These are phyloP conservation scores for Cytospora leucostoma DNA, from an alignment of 2,329 filamentous ascomycete species.

Conservation along the genomic window DNA sequence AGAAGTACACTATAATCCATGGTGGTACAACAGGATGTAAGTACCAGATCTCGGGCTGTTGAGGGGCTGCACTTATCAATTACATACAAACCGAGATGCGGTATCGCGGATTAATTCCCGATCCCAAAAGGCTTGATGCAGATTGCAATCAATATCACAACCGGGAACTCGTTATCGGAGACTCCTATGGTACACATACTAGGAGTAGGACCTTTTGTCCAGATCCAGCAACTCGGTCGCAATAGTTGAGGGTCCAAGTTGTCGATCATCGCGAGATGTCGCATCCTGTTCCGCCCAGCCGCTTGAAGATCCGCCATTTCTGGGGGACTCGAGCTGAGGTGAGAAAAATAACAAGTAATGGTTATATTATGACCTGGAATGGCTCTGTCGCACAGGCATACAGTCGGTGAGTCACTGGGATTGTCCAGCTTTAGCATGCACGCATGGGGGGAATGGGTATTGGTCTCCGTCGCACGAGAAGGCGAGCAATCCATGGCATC, in stretches of 20 bases:
- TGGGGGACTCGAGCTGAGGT: constrained; percentile 5
- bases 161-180: not conserved
- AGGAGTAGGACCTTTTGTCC: not conserved
- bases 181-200: not conserved
- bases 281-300: constrained; percentile 7
- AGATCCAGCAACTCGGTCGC: not conserved
- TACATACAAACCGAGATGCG: constrained; percentile 3
- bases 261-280: constrained; percentile 7
- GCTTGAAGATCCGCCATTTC: not conserved
- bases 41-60: not conserved
- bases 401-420: constrained; percentile 21
- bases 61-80: constrained; percentile 5
- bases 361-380: not conserved
- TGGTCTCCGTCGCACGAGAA: constrained; percentile 8
- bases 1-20: not conserved
- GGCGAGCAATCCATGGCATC: not conserved
- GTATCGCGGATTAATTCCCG: not conserved
- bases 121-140: constrained; percentile 12
- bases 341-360: not conserved
- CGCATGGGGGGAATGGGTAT: no score
- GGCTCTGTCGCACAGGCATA: constrained; percentile 16
- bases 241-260: not conserved
- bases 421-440: not conserved
- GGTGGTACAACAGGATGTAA: not conserved
- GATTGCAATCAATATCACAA: not conserved